Conservation (phyloP, 2,329 filamentous ascomycete species). For the Trichoderma atroviride region DNA sequence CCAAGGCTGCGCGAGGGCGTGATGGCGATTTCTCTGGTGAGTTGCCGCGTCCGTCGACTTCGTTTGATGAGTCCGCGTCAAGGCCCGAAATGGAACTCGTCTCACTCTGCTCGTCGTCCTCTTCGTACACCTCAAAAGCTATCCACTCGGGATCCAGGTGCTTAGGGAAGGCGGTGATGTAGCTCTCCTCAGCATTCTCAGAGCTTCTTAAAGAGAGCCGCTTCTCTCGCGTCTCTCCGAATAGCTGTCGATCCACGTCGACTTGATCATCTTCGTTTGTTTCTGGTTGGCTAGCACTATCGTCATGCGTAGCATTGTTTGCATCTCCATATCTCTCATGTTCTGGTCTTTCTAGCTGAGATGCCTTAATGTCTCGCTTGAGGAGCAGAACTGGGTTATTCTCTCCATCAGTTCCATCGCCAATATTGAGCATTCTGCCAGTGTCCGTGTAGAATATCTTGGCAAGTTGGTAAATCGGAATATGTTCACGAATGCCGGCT, state of each 20-base stretch:
- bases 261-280: conserved; percentile 42
- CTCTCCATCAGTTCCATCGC: conserved; percentile 58
- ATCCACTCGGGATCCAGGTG: conserved; percentile 90
- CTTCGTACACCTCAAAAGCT: conserved; percentile 80
- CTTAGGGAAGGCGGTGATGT: conserved; percentile 55
- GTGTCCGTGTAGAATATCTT: conserved; percentile 95
- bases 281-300: neutral
- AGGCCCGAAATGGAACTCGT: conserved; percentile 45
- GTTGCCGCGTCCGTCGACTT: conserved; percentile 31
- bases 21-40: conserved; percentile 22
- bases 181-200: neutral
- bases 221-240: conserved; percentile 16
- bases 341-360: conserved; percentile 50
- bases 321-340: neutral
- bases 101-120: conserved; percentile 51
- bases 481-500: conserved; percentile 55
- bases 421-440: conserved; percentile 83
- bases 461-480: conserved; percentile 65
- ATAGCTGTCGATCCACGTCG: conserved; percentile 51
- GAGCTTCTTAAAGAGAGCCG: neutral
- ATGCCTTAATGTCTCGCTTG: conserved; percentile 36
- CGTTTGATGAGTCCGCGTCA: conserved; percentile 42
- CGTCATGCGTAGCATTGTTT: neutral
- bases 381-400: conserved; percentile 42
- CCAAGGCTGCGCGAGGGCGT: conserved; percentile 37